Percentiles rank a stretch among this genome's conserved stretches.
Evolutionary conservation across 2,329 filamentous ascomycete genomes (phyloP).

Genomic region (Pochonia chlamydosporia): DNA sequence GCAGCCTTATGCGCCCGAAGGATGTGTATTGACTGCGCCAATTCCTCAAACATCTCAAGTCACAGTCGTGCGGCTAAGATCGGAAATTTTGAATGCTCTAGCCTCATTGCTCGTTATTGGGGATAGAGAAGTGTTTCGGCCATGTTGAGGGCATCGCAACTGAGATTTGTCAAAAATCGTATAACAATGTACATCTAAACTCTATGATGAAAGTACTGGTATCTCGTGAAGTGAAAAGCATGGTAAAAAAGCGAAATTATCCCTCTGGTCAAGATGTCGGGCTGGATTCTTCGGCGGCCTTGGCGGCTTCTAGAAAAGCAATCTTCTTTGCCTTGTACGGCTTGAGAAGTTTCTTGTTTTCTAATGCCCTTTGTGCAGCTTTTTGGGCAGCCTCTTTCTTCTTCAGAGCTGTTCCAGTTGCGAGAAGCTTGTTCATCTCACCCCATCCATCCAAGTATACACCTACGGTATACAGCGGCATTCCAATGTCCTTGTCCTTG

Average conservation of each 20-base stretch:
- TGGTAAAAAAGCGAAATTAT: constrained; percentile 8
- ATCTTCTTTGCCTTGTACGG: constrained; percentile 42
- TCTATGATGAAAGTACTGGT: not conserved
- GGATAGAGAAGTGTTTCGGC: too few relatives aligned
- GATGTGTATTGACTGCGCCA: too few relatives aligned
- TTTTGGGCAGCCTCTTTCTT: constrained; percentile 66
- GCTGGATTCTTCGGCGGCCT: constrained; percentile 8
- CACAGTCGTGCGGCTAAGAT: too few relatives aligned
- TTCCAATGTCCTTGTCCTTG: constrained; percentile 46
- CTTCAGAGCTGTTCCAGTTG: constrained; percentile 55
- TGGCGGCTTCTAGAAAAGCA: constrained; percentile 29
- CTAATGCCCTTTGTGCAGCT: constrained; percentile 58
- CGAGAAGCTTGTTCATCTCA: constrained; percentile 55
- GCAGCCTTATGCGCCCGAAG: too few relatives aligned
- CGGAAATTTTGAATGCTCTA: too few relatives aligned
- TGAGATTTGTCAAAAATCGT: not conserved
- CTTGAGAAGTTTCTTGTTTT: constrained; percentile 59
- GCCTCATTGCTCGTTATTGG: too few relatives aligned
- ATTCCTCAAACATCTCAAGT: too few relatives aligned
- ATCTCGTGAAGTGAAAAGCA: not conserved
- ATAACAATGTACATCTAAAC: too few relatives aligned
- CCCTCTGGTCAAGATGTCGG: not conserved
- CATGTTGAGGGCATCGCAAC: not conserved
- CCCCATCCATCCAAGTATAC: constrained; percentile 65
- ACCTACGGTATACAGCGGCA: constrained; percentile 57